phyloP scores from a whole-genome alignment of 169 alveolate genomes.

The Fabrea salina region DNA sequence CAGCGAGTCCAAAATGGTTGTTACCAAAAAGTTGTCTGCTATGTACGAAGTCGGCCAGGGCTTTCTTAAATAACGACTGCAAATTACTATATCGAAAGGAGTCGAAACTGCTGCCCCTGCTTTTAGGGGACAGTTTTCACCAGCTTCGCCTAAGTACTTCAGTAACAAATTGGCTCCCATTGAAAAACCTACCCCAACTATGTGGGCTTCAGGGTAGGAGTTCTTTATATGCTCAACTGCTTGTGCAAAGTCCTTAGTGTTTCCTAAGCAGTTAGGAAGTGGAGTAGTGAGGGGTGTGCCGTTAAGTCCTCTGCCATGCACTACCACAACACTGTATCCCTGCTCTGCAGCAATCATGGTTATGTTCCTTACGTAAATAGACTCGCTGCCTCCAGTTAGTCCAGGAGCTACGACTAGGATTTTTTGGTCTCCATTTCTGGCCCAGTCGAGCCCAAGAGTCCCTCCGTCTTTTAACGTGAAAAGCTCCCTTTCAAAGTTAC shows the following conservation, averaged over 20 bases:
- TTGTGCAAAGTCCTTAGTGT: not conserved
- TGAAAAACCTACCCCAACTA: slow-evolving; percentile 26
- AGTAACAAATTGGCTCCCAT: slow-evolving; percentile 25
- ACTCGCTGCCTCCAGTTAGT: slow-evolving; percentile 27
- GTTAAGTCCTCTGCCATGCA: slow-evolving; percentile 26
- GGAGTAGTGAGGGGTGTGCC: not conserved
- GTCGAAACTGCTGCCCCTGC: slow-evolving; percentile 10
- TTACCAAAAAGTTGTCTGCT: not conserved
- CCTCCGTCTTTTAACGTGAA: slow-evolving; percentile 8
- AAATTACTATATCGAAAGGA: slow-evolving; percentile 3
- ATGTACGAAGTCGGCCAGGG: not conserved
- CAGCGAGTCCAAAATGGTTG: not conserved
- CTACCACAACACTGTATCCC: slow-evolving; percentile 9
- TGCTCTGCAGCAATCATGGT: not conserved
- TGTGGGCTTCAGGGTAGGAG: slow-evolving; percentile 6
- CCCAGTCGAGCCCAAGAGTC: slow-evolving; percentile 18
- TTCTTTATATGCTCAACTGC: not conserved
- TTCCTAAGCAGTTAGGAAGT: not conserved
- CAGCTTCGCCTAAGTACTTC: not conserved
- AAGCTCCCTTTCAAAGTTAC: not conserved
- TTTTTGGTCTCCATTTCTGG: not conserved
- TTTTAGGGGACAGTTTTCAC: slow-evolving; percentile 13
- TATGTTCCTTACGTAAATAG: not conserved
- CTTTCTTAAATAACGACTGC: not conserved
- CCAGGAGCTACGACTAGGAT: slow-evolving; percentile 18